phyloP scores from a whole-genome alignment of 2,329 filamentous ascomycete genomes.

The Dactylellina sp. region DNA sequence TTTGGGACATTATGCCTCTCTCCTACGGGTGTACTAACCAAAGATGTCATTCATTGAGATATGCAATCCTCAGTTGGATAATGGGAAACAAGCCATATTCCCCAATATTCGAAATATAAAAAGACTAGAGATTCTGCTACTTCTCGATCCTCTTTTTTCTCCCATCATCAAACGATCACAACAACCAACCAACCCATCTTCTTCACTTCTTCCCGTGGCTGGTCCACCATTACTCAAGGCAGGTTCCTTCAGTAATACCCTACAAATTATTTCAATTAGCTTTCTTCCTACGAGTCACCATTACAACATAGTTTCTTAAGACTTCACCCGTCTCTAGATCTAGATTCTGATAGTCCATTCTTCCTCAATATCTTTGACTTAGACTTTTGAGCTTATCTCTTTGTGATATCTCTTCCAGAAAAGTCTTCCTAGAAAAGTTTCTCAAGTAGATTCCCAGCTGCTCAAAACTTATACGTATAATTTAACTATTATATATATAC shows the following conservation, averaged over 20 bases:
- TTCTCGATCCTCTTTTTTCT: not conserved
- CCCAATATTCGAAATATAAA: not conserved
- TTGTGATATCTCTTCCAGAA: not conserved
- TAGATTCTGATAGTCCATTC: no score
- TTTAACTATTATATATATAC: slow-evolving; percentile 13
- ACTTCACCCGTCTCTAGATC: no score
- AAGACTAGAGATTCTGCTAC: not conserved
- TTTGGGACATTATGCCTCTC: not conserved
- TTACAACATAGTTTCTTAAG: not conserved
- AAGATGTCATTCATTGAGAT: not conserved
- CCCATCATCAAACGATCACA: slow-evolving; percentile 18
- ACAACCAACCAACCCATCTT: slow-evolving; percentile 3
- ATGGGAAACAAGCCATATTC: not conserved
- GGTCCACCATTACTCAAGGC: slow-evolving; percentile 28
- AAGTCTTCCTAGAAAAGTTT: no score
- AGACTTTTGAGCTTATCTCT: not conserved
- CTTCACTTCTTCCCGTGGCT: slow-evolving; percentile 23
- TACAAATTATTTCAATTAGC: not conserved
- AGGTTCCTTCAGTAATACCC: slow-evolving; percentile 18
- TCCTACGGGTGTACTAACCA: not conserved
- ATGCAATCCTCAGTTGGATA: not conserved
- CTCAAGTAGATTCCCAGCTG: no score
- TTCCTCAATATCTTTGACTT: not conserved
- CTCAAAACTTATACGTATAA: slow-evolving; percentile 11
- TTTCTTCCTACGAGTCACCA: not conserved